Base-by-base conservation (phyloP, 192 early-diverging fungal genomes). In the Lunasporangiospora selenospora region DNA sequence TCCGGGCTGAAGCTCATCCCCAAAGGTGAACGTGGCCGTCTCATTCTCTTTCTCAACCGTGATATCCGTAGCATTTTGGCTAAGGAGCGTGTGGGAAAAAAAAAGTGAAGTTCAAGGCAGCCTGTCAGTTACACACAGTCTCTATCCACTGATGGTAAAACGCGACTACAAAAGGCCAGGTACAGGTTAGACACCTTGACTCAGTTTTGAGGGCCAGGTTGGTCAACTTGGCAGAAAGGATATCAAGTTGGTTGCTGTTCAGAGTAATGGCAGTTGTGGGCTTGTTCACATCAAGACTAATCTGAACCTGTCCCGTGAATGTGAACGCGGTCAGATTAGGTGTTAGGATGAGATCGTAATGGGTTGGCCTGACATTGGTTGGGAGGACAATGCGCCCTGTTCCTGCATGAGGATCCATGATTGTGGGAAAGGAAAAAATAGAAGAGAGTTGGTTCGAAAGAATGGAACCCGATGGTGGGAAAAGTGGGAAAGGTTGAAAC, bases 241-340 rank as follows among this genome's bases (percentile, higher is more conserved):
- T 81, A 38, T 88, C 85, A 37, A 93, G 79, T 61, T 91, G 85
- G 60, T 83, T 78, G 13, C 81, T 70, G 54, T 93, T 88, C 47
- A 93, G 78, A 41, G 82, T 84, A 58, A 91, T 89, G 36, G 70
- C 70, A n/a, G 67, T 81, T 16, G 90, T 85, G 33, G 81, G 73
- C 53, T 89, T 76, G 32, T 85, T 84, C 55, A 92, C 54, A 38
- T 83, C 75, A 43, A 92, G 77, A 40, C 80, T 82, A 51, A 66
- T 57, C 30, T 69, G 48, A 38, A 65, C 61, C 1, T 65, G 58
- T 21, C 96, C 96, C 19, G 83, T 75, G 67, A 93, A 97, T 6
- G 83, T 86, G 55, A 94, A 93, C 27, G 82, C 77, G n/a, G 83
- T 84, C 45, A 97, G 80, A 73, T 94, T 85, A 2, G 95, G 94